phyloP scores from a whole-genome alignment of 2,329 filamentous ascomycete genomes.

The Ophiostoma novo-ulmi region DNA sequence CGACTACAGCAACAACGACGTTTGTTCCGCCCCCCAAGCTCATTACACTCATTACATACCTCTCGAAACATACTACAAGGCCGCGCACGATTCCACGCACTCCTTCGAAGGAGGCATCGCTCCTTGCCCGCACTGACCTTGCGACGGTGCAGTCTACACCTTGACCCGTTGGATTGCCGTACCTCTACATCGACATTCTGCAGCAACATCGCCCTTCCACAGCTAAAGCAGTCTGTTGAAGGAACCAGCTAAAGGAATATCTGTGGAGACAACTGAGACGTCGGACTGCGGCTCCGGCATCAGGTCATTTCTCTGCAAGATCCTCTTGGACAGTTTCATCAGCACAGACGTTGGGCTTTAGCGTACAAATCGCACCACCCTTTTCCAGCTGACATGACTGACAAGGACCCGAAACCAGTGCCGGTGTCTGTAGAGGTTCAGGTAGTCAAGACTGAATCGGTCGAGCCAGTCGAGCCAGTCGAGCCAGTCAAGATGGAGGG shows the following conservation, averaged over 20 bases:
- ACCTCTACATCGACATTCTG: not conserved
- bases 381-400: slow-evolving; percentile 2
- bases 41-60: not conserved
- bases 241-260: not conserved
- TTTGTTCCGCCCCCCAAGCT: too few relatives aligned
- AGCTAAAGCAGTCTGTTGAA: not conserved
- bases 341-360: not conserved
- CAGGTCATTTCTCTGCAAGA: not conserved
- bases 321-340: slow-evolving; percentile 1
- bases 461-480: not conserved
- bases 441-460: not conserved
- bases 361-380: not conserved
- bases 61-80: not conserved
- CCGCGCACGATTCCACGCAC: not conserved
- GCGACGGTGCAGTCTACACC: not conserved
- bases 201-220: not conserved
- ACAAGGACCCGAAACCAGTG: slow-evolving; percentile 1
- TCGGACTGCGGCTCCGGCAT: slow-evolving; percentile 6
- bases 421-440: not conserved
- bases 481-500: not conserved
- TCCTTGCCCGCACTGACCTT: not conserved
- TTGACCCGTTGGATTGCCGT: not conserved
- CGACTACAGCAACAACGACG: not conserved
- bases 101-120: not conserved
- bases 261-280: not conserved